Base-by-base conservation (phyloP, 1,139 yeast genomes). In the Candida pseudoviswanathii region DNA sequence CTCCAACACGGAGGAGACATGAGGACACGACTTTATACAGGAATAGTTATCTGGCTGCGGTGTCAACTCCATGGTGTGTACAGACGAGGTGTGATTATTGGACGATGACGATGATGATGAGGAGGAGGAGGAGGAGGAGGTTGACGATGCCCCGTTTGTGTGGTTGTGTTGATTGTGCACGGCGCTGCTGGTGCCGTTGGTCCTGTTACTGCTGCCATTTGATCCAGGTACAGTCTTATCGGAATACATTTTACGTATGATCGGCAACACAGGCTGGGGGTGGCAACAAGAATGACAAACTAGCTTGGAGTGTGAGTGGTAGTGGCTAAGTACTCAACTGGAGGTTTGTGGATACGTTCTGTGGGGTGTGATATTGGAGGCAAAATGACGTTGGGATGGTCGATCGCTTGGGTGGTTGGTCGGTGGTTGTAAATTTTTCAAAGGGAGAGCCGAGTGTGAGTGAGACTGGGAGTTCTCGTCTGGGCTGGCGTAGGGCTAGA, bases 1-100 rank as follows among this genome's bases (percentile, higher is more conserved):
- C 27, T 73, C 72, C 45, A 85, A 65, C 4, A 83, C 84, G 52
- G 80, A 77, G 22, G 68, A 62, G 24, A 84, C 65, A 62, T 85
- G 90, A 8, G 73, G 65, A 61, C 90, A 85, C 1, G 85, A 75
- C 21, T 67, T 67, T 43, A 79, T 65, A 48, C 62, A 58, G 26
- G 68, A 58, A 49, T 57, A 70, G 50, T 63, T 65, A 51, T 67
- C 71, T 4, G 53, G 53, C 7, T 51, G 49, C 21, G 55, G 51
- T 10, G 45, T 51, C 31, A 47, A 34, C 34, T 52, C 52, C 36
- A 36, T 36, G 10, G 40, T 36, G 25, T 36, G 40, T 3, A 22
- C 25, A 1, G 40, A 36, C n/a, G 16, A 16, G 16, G 16, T 16
- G 16, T 2, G 16, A 16, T 16, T 16, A 16, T 16, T 16, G 16